These are phyloP conservation scores for Microsporum audouinii DNA, from an alignment of 2,329 filamentous ascomycete species.

Conservation along the genomic window DNA sequence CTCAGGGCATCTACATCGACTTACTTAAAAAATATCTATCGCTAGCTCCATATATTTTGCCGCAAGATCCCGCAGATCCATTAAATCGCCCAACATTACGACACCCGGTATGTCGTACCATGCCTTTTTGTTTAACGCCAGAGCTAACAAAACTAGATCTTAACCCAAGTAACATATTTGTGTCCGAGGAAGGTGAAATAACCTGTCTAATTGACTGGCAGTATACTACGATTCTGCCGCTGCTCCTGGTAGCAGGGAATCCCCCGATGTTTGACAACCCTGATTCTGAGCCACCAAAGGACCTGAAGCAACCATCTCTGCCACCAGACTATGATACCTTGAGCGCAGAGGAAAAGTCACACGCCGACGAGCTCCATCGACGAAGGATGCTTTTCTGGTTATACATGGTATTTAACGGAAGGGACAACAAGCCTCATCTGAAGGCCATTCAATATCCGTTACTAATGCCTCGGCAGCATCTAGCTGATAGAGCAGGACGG, in stretches of 20 bases:
- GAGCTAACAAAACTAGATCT: constrained; percentile 6
- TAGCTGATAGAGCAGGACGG: constrained; percentile 10
- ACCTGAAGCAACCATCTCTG: constrained; percentile 6
- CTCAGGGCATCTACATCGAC: constrained; percentile 4
- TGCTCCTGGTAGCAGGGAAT: constrained; percentile 12
- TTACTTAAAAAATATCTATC: constrained; percentile 12
- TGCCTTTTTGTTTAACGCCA: neutral
- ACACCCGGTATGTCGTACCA: constrained; percentile 13
- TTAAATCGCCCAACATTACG: constrained; percentile 12
- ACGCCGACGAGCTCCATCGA: constrained; percentile 12
- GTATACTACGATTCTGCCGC: constrained; percentile 10
- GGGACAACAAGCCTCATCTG: constrained; percentile 10
- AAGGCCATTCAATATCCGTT: constrained; percentile 7
- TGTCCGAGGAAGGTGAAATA: constrained; percentile 8
- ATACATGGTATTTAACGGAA: constrained; percentile 11
- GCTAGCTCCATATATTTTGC: constrained; percentile 11
- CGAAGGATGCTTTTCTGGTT: constrained; percentile 10
- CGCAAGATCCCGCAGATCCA: neutral
- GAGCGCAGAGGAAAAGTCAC: constrained; percentile 7
- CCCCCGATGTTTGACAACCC: constrained; percentile 11
- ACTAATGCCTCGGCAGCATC: constrained; percentile 9
- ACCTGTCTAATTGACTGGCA: constrained; percentile 15
- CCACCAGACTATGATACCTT: constrained; percentile 10
- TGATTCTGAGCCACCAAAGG: constrained; percentile 5
- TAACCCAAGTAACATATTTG: constrained; percentile 12